Percentiles rank a stretch among this genome's conserved stretches.
Evolutionary conservation across 2,329 filamentous ascomycete species (phyloP).

Genomic region (Aspergillus tamarii): DNA sequence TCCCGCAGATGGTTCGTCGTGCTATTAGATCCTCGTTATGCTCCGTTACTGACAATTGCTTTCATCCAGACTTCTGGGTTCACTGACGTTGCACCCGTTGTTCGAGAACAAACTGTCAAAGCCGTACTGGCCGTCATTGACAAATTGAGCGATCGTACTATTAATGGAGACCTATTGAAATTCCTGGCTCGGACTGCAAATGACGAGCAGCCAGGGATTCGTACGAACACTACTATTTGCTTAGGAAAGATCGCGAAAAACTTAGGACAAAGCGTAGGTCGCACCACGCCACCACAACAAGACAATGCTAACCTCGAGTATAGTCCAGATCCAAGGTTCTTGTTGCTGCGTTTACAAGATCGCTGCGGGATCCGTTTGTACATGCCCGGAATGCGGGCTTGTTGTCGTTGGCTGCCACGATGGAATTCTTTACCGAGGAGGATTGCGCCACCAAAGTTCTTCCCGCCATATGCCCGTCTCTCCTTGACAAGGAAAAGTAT

Average conservation of each 20-base stretch:
- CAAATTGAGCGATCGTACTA: constrained; percentile 87
- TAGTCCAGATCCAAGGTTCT: constrained; percentile 85
- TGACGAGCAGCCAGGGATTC: constrained; percentile 94
- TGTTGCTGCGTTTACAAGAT: constrained; percentile 86
- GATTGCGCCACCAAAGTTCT: constrained; percentile 84
- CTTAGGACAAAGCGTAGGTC: constrained; percentile 64
- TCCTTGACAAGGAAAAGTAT: constrained; percentile 91
- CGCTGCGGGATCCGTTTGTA: constrained; percentile 89
- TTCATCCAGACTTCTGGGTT: constrained; percentile 78
- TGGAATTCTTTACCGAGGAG: constrained; percentile 84
- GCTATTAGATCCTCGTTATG: neutral
- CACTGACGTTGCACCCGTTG: constrained; percentile 84
- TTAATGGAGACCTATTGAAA: constrained; percentile 90
- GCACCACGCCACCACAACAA: neutral
- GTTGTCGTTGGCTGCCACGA: constrained; percentile 81
- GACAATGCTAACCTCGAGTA: constrained; percentile 28
- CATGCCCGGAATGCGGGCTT: constrained; percentile 90
- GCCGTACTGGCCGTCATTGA: constrained; percentile 83
- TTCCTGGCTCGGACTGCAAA: constrained; percentile 95
- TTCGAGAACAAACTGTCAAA: constrained; percentile 94
- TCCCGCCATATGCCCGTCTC: constrained; percentile 77
- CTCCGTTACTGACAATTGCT: neutral
- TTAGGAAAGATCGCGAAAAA: constrained; percentile 94
- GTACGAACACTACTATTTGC: constrained; percentile 97
- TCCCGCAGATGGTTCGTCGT: constrained; percentile 78